These are phyloP conservation scores for Trapa bicornis DNA, from an alignment of 345 rosid species.

Conservation along the genomic window DNA sequence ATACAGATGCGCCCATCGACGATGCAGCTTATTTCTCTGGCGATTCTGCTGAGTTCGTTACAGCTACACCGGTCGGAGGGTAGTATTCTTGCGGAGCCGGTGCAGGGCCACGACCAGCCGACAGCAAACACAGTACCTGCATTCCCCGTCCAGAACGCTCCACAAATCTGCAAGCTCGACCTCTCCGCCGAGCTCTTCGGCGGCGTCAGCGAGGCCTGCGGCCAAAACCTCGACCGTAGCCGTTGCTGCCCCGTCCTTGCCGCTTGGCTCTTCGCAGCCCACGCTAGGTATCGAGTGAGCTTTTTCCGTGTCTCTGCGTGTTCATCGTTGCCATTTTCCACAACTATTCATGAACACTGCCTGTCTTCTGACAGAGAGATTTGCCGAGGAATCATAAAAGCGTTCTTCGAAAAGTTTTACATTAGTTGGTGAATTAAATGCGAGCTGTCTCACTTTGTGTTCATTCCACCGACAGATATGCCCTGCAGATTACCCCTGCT, in stretches of 20 bases:
- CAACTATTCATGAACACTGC: too few species aligned
- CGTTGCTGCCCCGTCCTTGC: constrained; percentile 97
- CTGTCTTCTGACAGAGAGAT: too few species aligned
- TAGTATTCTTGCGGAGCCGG: constrained; percentile 45
- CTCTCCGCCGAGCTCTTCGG: constrained; percentile 96
- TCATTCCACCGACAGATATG: constrained; percentile 19
- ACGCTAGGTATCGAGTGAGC: constrained; percentile 30
- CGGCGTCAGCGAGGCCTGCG: constrained; percentile 85
- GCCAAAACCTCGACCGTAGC: constrained; percentile 75
- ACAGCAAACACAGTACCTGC: constrained; percentile 77
- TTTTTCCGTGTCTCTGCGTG: background rate
- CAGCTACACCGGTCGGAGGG: background rate
- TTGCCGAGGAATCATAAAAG: too few species aligned
- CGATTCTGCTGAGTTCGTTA: constrained; percentile 1
- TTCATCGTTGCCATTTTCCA: background rate
- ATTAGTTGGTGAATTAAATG: too few species aligned
- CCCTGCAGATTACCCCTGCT: constrained; percentile 46
- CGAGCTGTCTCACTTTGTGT: background rate
- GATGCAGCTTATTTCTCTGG: background rate
- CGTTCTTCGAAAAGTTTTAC: too few species aligned
- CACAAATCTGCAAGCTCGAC: constrained; percentile 73
- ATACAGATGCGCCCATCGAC: background rate
- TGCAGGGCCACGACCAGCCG: constrained; percentile 20
- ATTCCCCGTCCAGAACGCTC: constrained; percentile 56
- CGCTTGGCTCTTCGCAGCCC: constrained; percentile 99